Conservation (phyloP, 495 filamentous ascomycete genomes). For the Penicillium taxi region DNA sequence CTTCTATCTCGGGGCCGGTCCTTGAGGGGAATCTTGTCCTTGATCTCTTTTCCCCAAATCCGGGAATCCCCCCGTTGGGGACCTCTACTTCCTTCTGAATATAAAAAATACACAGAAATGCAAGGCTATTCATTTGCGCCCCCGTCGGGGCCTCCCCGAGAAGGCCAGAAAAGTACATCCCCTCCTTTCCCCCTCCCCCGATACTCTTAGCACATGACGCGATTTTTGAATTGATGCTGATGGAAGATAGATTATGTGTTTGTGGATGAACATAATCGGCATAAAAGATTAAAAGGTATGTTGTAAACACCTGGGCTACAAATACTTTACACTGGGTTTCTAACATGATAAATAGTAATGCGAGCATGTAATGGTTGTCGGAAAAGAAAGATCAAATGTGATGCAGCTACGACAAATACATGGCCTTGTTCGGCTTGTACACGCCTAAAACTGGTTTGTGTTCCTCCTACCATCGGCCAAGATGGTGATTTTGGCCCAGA, state of each 20-base stretch:
- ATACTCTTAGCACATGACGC: not conserved
- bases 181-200: not conserved
- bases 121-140: slow-evolving; percentile 43
- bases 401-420: slow-evolving; percentile 94
- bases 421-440: slow-evolving; percentile 97
- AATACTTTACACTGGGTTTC: slow-evolving; percentile 6
- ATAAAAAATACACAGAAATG: too few species aligned
- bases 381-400: slow-evolving; percentile 79
- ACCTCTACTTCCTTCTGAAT: too few species aligned
- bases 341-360: slow-evolving; percentile 64
- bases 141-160: slow-evolving; percentile 35
- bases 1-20: not conserved
- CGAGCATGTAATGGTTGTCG: slow-evolving; percentile 95
- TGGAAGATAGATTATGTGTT: slow-evolving; percentile 83
- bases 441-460: slow-evolving; percentile 85
- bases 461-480: slow-evolving; percentile 80
- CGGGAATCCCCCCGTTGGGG: too few species aligned
- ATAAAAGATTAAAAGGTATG: slow-evolving; percentile 92
- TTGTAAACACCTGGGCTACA: not conserved
- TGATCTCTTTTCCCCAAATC: not conserved
- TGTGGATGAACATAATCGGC: slow-evolving; percentile 97
- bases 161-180: slow-evolving; percentile 40
- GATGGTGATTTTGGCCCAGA: slow-evolving; percentile 61
- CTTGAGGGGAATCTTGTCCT: not conserved
- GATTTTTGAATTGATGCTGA: slow-evolving; percentile 5